Evolutionary conservation across 768 basidiomycete genomes (phyloP).

Genomic region (Pisolithus sp.): DNA sequence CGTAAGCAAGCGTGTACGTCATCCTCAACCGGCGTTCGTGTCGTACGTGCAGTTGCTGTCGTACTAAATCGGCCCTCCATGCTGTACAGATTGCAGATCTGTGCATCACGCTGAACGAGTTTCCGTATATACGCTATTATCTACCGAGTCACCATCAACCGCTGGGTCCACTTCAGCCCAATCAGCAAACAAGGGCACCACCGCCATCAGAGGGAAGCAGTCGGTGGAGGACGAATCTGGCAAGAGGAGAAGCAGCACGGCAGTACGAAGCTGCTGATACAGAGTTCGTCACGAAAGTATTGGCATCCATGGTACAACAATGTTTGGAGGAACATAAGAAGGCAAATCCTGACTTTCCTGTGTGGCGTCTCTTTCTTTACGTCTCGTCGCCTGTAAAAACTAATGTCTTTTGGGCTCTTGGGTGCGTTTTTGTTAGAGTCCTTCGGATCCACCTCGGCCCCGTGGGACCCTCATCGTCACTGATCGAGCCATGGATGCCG

Average conservation of each 20-base stretch:
- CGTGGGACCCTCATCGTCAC: slow-evolving; percentile 84
- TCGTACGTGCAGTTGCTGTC: not conserved
- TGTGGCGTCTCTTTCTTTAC: slow-evolving; percentile 32
- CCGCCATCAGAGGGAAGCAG: slow-evolving; percentile 56
- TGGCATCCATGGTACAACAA: slow-evolving; percentile 81
- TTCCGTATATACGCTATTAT: slow-evolving; percentile 91
- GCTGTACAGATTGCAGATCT: slow-evolving; percentile 70
- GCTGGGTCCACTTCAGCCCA: slow-evolving; percentile 74
- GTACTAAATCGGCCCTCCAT: not conserved
- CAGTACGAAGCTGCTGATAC: slow-evolving; percentile 64
- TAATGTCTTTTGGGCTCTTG: slow-evolving; percentile 1
- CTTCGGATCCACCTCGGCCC: slow-evolving; percentile 51
- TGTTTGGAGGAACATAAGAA: slow-evolving; percentile 85
- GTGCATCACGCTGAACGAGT: slow-evolving; percentile 86
- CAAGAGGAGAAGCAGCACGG: slow-evolving; percentile 62
- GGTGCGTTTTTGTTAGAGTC: slow-evolving; percentile 36
- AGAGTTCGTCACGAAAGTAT: slow-evolving; percentile 72
- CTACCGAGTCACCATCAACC: slow-evolving; percentile 76
- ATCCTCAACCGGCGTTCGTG: not conserved
- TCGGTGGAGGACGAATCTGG: slow-evolving; percentile 79
- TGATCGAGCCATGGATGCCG: slow-evolving; percentile 92
- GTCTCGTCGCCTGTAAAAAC: not conserved
- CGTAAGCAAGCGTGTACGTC: slow-evolving; percentile 56
- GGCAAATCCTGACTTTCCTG: slow-evolving; percentile 80
- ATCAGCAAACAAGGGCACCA: slow-evolving; percentile 56